These are phyloP conservation scores for Hemerocallis citrina DNA, from an alignment of 106 monocot genomes.

Conservation along the genomic window DNA sequence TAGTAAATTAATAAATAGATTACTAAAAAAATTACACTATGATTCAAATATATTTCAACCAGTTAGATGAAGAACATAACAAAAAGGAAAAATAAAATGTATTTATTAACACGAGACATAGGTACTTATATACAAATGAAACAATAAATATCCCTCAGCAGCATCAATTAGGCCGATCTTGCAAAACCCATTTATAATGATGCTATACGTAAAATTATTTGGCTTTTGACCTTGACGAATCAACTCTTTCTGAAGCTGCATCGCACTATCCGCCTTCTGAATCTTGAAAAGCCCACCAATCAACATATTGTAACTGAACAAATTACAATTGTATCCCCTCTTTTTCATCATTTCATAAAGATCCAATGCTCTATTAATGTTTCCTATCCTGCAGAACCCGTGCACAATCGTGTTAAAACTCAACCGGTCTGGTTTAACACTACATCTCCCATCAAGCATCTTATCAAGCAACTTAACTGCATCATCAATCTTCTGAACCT, in stretches of 20 bases:
- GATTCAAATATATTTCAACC: too few relatives aligned
- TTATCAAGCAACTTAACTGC: constrained; percentile 48
- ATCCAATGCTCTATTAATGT: constrained; percentile 48
- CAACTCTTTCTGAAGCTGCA: constrained; percentile 57
- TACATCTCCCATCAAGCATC: constrained; percentile 40
- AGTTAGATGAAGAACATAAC: too few relatives aligned
- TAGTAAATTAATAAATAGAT: too few relatives aligned
- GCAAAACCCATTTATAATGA: constrained; percentile 87
- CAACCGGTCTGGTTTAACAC: constrained; percentile 26
- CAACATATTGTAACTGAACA: constrained; percentile 64
- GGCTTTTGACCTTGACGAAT: constrained; percentile 34
- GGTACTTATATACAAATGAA: too few relatives aligned
- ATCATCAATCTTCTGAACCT: constrained; percentile 32
- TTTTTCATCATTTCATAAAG: constrained; percentile 42
- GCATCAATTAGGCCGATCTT: constrained; percentile 48
- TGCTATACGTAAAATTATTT: constrained; percentile 52
- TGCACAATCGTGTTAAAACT: constrained; percentile 69
- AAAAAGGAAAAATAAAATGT: too few relatives aligned
- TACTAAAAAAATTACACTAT: too few relatives aligned
- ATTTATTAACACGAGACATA: too few relatives aligned
- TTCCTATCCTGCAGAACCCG: constrained; percentile 47
- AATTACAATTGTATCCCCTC: constrained; percentile 35
- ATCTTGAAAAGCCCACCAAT: constrained; percentile 63
- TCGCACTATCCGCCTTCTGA: constrained; percentile 37
- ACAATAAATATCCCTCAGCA: constrained; percentile 46